Evolutionary conservation across 78 protist genomes (phyloP), one percentile per base, ranked within the genome.

Genomic region (Dictyostelium intermedium): DNA sequence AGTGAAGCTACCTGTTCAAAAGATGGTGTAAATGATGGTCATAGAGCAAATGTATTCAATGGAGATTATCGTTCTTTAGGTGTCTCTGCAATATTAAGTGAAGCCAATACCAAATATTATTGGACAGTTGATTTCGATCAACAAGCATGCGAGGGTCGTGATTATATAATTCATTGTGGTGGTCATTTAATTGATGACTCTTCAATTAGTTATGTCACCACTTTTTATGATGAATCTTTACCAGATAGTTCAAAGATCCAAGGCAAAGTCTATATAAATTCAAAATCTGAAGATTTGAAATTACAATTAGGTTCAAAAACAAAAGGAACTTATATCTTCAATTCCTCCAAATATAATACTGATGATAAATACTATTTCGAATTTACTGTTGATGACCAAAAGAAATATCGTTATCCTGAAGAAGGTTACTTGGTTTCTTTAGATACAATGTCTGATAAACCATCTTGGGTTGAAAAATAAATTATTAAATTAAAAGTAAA

Each of bases 381-480:
- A 77, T 77, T 77, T n/a, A 41, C 34, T 0, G 37, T 43, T 11
- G 18, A n/a, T n/a, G 8, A 20, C n/a, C 27, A 34, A 20, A 76
- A 41, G 25, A 39, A 1, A 2, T 77, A 32, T 43, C 47, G 82
- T 41, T 77, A 77, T 41, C 82, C 82, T 39, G 25, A 77, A 77
- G 18, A 37, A 20, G 82, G 82, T 25, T 77, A 3, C 3, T 77
- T 77, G 16, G 82, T 77, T 23, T 32, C 63, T 10, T 43, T 77
- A n/a, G 11, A 23, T n/a, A 47, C 43, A 41, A 18, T 77, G n/a
- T 23, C 34, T 20, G 60, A 77, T 23, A 77, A 27, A 16, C 63
- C 82, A 77, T 77, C 82, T 10, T 77, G 82, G 82, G 61, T 77
- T 77, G 43, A 73, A 73, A 32, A 73, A 10, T 73, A 73, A 73